Evolutionary conservation across 495 filamentous ascomycete species (phyloP).

Genomic region (Xylaria telfairii): DNA sequence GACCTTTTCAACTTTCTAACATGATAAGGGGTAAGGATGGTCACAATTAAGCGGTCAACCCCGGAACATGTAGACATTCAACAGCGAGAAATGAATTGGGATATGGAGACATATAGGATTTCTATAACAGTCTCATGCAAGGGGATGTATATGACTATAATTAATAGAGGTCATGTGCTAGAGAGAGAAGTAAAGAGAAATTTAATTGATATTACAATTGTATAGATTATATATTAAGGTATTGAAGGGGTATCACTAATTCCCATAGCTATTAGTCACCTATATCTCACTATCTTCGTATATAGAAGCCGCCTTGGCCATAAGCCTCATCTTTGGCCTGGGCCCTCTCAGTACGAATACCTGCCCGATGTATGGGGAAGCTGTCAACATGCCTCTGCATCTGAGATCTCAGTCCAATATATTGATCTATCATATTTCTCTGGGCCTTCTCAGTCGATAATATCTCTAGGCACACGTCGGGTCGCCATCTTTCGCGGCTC

Average conservation of each 20-base stretch:
- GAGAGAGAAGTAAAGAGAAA: too few species aligned
- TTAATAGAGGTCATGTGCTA: not conserved
- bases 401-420: constrained; percentile 44
- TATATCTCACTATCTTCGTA: constrained; percentile 38
- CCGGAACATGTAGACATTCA: too few species aligned
- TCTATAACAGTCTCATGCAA: too few species aligned
- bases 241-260: not conserved
- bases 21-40: not conserved
- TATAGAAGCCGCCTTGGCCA: constrained; percentile 52
- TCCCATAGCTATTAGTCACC: not conserved
- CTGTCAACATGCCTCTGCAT: constrained; percentile 59
- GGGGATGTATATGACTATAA: too few species aligned
- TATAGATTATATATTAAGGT: not conserved
- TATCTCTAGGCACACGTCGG: constrained; percentile 41
- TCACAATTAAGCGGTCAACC: too few species aligned
- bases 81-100: too few species aligned
- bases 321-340: constrained; percentile 52
- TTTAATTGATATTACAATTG: not conserved
- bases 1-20: not conserved
- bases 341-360: constrained; percentile 59
- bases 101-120: not conserved
- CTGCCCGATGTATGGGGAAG: constrained; percentile 60
- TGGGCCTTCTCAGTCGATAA: constrained; percentile 36
- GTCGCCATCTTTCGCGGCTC: constrained; percentile 60
- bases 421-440: constrained; percentile 45